Conservation (phyloP, 2,329 filamentous ascomycete genomes). For the Fusarium sororula region DNA sequence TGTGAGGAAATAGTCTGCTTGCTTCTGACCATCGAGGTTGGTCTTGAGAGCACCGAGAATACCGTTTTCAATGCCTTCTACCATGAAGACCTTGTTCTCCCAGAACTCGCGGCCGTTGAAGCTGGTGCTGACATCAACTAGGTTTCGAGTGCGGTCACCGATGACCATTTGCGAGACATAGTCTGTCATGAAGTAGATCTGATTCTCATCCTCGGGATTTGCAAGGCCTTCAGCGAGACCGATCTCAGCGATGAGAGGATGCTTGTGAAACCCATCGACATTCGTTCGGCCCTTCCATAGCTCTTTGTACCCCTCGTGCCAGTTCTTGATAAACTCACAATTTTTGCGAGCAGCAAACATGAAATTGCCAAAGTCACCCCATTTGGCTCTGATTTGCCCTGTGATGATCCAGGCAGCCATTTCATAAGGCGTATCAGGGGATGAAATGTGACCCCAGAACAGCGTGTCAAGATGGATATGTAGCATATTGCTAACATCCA, state of each 20-base stretch:
- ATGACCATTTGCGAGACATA: constrained; percentile 51
- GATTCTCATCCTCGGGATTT: constrained; percentile 5
- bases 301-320: constrained; percentile 51
- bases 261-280: constrained; percentile 45
- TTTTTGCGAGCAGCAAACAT: constrained; percentile 54
- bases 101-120: constrained; percentile 48
- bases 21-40: constrained; percentile 40
- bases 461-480: constrained; percentile 53
- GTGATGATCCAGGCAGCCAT: constrained; percentile 47
- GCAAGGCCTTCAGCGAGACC: constrained; percentile 44
- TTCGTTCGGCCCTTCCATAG: constrained; percentile 49
- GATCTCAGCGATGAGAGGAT: constrained; percentile 45
- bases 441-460: constrained; percentile 53
- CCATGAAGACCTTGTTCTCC: constrained; percentile 45
- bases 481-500: constrained; percentile 55
- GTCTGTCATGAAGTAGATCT: constrained; percentile 46
- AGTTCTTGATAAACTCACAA: constrained; percentile 54
- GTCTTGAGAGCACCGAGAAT: constrained; percentile 46
- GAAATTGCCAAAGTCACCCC: constrained; percentile 52
- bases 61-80: constrained; percentile 46
- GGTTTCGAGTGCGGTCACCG: constrained; percentile 46
- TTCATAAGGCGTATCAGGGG: constrained; percentile 49
- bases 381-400: constrained; percentile 46
- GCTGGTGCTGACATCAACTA: constrained; percentile 42
- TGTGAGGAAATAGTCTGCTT: constrained; percentile 46